Percentiles rank a stretch among this genome's conserved stretches.
Evolutionary conservation across 345 rosid genomes (phyloP).

Genomic region (Hirschfeldia incana): DNA sequence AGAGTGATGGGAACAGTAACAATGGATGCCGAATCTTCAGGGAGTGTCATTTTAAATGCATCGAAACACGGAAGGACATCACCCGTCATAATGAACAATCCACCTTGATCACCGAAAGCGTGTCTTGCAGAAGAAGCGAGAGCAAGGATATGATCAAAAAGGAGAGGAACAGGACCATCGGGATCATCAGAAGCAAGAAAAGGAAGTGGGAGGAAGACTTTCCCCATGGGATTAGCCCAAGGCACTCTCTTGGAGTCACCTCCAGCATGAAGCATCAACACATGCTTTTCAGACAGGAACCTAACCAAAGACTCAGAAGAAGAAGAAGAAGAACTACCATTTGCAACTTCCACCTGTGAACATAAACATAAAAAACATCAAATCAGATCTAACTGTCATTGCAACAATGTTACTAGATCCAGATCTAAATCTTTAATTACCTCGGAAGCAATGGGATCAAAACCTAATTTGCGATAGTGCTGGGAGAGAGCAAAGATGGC

Average conservation of each 20-base stretch:
- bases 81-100: constrained; percentile 92
- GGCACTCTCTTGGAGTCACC: constrained; percentile 99
- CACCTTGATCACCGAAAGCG: constrained; percentile 78
- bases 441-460: constrained; percentile 36
- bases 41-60: constrained; percentile 72
- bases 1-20: constrained; percentile 94
- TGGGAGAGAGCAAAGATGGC: constrained; percentile 72
- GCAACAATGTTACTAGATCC: constrained; percentile 8
- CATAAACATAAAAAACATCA: constrained; percentile 34
- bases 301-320: constrained; percentile 41
- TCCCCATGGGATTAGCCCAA: constrained; percentile 99
- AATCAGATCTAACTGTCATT: constrained; percentile 16
- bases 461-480: constrained; percentile 47
- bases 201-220: constrained; percentile 93
- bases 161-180: constrained; percentile 91
- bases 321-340: constrained; percentile 41
- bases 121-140: constrained; percentile 89
- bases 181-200: constrained; percentile 92
- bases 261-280: constrained; percentile 96
- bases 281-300: constrained; percentile 66
- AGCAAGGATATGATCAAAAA: constrained; percentile 96
- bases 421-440: constrained; percentile 26
- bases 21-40: constrained; percentile 77
- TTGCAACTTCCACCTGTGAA: constrained; percentile 48
- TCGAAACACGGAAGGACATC: constrained; percentile 99